Evolutionary conservation across 2,329 filamentous ascomycete genomes (phyloP).

Genomic region (Simplicillium sp.): DNA sequence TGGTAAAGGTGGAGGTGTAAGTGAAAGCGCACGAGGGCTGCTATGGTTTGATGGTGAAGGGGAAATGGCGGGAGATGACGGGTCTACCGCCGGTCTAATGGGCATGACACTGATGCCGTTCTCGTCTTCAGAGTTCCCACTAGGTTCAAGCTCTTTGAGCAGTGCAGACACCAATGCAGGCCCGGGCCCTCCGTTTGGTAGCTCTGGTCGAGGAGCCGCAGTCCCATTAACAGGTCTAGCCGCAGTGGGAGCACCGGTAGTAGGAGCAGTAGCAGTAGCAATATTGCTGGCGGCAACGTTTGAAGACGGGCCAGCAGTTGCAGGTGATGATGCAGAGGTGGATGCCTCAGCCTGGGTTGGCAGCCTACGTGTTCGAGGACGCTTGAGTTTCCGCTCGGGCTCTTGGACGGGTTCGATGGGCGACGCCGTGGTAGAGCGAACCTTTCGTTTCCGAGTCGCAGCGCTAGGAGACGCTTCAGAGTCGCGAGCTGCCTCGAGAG

Average conservation of each 20-base stretch:
- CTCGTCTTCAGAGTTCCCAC: slow-evolving; percentile 49
- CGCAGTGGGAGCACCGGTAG: slow-evolving; percentile 5
- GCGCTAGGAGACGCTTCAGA: slow-evolving; percentile 43
- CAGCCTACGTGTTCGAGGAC: slow-evolving; percentile 68
- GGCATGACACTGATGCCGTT: background rate
- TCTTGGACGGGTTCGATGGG: slow-evolving; percentile 59
- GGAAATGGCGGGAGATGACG: slow-evolving; percentile 55
- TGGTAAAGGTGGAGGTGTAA: slow-evolving; percentile 59
- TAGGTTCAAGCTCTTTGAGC: slow-evolving; percentile 75
- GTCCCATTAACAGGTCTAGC: slow-evolving; percentile 4
- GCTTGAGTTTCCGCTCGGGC: slow-evolving; percentile 76
- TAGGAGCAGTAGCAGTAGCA: slow-evolving; percentile 1
- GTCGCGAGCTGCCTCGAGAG: slow-evolving; percentile 76
- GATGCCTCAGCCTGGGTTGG: slow-evolving; percentile 37
- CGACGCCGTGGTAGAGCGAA: slow-evolving; percentile 59
- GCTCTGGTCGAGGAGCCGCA: slow-evolving; percentile 7
- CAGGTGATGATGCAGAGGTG: slow-evolving; percentile 25
- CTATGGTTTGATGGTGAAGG: slow-evolving; percentile 54
- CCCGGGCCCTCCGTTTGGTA: slow-evolving; percentile 30
- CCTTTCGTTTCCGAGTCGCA: slow-evolving; percentile 63
- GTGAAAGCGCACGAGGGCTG: slow-evolving; percentile 57
- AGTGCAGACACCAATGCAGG: slow-evolving; percentile 82
- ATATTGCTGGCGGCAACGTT: slow-evolving; percentile 2
- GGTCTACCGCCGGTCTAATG: slow-evolving; percentile 11
- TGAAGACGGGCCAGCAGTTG: slow-evolving; percentile 18